These are phyloP conservation scores for Rhodamnia rubescens DNA, from an alignment of 345 rosid species.

Conservation along the genomic window DNA sequence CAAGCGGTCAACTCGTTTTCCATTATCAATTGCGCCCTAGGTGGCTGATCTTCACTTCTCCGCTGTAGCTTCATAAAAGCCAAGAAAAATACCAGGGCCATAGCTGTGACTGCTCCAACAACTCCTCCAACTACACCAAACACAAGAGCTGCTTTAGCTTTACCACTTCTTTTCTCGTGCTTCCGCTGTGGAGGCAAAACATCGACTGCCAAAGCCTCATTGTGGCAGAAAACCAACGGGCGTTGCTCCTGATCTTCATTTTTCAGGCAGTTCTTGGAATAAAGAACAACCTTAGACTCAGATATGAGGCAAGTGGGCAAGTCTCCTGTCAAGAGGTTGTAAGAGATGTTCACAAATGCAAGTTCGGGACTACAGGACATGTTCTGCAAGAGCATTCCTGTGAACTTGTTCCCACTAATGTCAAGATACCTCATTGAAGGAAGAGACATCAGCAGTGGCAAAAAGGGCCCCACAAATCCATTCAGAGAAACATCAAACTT, in stretches of 20 bases:
- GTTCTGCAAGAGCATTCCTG: slow-evolving; percentile 31
- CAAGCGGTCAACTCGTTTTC: slow-evolving; percentile 19
- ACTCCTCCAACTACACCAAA: slow-evolving; percentile 34
- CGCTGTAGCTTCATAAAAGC: slow-evolving; percentile 8
- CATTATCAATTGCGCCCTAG: slow-evolving; percentile 12
- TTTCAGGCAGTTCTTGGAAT: slow-evolving; percentile 37
- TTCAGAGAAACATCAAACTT: slow-evolving; percentile 52
- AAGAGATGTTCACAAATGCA: slow-evolving; percentile 32
- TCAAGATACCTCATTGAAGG: slow-evolving; percentile 39
- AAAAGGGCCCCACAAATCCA: slow-evolving; percentile 41
- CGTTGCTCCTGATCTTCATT: slow-evolving; percentile 26
- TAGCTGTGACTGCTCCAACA: slow-evolving; percentile 20
- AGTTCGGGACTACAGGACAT: slow-evolving; percentile 41
- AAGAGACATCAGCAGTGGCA: slow-evolving; percentile 30
- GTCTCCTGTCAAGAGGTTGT: slow-evolving; percentile 44
- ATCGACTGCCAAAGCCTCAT: slow-evolving; percentile 48
- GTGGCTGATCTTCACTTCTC: neutral
- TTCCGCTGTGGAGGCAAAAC: slow-evolving; percentile 20
- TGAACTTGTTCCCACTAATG: slow-evolving; percentile 36
- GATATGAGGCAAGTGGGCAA: slow-evolving; percentile 38
- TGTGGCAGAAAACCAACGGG: slow-evolving; percentile 35
- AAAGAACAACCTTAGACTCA: slow-evolving; percentile 8
- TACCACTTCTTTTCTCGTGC: slow-evolving; percentile 5
- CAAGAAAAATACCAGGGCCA: slow-evolving; percentile 12
- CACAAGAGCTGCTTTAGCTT: slow-evolving; percentile 19